phyloP scores from a whole-genome alignment of 129 eudicot species.

The Saposhnikovia divaricata region DNA sequence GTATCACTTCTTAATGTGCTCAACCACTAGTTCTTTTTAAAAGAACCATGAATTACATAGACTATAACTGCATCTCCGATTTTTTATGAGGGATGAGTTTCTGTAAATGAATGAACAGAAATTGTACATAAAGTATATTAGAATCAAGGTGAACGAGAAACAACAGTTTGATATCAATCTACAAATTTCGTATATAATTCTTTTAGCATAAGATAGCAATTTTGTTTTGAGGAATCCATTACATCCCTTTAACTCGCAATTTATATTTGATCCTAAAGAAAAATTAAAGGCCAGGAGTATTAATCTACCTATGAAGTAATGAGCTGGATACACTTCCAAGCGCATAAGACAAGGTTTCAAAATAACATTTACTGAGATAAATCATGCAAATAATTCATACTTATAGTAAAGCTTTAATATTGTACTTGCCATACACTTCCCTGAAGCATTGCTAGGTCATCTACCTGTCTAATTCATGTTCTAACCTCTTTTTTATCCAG shows the following conservation, averaged over 20 bases:
- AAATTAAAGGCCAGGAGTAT: neutral
- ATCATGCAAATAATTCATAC: neutral
- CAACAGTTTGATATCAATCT: neutral
- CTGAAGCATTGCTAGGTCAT: neutral
- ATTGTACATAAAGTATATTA: neutral
- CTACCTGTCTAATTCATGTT: neutral
- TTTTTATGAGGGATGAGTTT: neutral
- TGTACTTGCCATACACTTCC: neutral
- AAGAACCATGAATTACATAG: neutral
- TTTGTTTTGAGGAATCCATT: neutral
- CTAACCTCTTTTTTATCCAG: neutral
- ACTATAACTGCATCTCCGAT: neutral
- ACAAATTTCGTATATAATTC: neutral
- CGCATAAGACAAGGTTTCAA: neutral
- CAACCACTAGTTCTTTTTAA: neutral
- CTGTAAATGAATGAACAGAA: neutral
- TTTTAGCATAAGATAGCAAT: neutral
- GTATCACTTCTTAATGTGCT: constrained; percentile 8
- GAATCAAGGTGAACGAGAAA: neutral
- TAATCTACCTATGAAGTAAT: neutral
- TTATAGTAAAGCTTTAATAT: neutral
- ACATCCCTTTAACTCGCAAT: neutral
- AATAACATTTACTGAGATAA: neutral
- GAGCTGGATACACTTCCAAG: neutral
- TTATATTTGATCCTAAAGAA: neutral